Evolutionary conservation across 129 eudicot genomes (phyloP), one percentile per base, ranked within the genome.

Genomic region (Escallonia herrerae): DNA sequence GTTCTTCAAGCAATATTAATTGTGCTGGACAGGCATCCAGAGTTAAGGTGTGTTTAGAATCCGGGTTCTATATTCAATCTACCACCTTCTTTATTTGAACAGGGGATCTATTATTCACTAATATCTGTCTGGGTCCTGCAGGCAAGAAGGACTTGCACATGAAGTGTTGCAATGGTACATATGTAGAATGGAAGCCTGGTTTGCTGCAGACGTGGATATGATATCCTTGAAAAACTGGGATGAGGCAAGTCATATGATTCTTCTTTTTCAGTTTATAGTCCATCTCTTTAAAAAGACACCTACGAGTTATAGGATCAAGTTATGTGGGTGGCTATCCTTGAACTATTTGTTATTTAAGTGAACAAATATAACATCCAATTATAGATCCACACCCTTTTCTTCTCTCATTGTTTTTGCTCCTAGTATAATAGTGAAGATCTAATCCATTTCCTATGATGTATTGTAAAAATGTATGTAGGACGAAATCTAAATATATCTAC

Each of bases 121-220:
- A 76, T 15, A 40, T 48, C n/a, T 38, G 1, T 66, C 1, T 57
- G 50, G 72, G 39, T 43, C 8, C 3, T 69, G 66, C 73, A 93
- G 99, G 68, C 96, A 85, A 78, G 82, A 82, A 86, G 99, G 99
- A 60, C 91, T 86, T 60, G 91, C 96, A 2, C 77, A 83, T 58
- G 95, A 93, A 84, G 99, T 93, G 53, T 54, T 93, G 77, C 95
- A 93, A 56, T 93, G 99, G 99, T 93, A 83, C 85, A 77, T 93
- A 38, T 89, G 96, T 75, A 77, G 99, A 77, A 79, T 93, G 99
- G 99, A 93, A 71, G 99, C 99, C 45, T 93, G 99, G 99, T 93
- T 93, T 74, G 99, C 95, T 68, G 96, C 96, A 57, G 99, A 93
- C 64, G 87, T 89, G 45, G 96, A 89, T 78, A 86, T 86, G 95